Evolutionary conservation across 108 stramenopile genomes (phyloP), one percentile per base, ranked within the genome.

Genomic region (Cyclotella baltica): DNA sequence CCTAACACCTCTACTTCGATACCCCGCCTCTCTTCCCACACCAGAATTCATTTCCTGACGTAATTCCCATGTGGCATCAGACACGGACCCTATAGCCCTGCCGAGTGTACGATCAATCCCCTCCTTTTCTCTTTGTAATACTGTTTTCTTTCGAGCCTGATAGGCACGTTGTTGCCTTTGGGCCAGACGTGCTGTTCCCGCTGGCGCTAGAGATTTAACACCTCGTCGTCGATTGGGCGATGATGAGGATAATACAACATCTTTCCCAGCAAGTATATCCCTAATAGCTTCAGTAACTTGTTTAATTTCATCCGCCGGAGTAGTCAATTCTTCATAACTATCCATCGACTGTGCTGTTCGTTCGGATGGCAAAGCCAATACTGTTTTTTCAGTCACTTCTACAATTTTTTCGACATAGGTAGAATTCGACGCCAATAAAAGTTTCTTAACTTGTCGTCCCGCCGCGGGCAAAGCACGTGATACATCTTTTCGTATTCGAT

Each of bases 21-120:
- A 94, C 25, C 93, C 93, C 52, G 93, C 89, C 70, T 83, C 81
- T 62, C 81, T 62, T 53, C 86, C 92, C 6, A 73, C 69, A 55
- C 89, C 93, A 16, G 73, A 69, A 66, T 86, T 62, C 56, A 94
- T 76, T 76, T 94, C 93, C 68, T 83, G 84, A 23, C 74, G 58
- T n/a, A 94, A 31, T 70, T 94, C 90, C 71, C 81, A 92, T 15
- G 91, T 89, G 19, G 86, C 81, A 85, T 94, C 91, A 10, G 90
- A 75, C 10, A 91, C 83, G 34, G 69, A 75, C 19, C 84, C 80
- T 19, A 89, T 76, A 15, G 83, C 75, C 40, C 88, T 69, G 8
- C 84, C 67, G 0, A 90, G 37, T 13, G 77, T 85, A 19, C 74
- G 63, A 67, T 84, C 87, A 23, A 80, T 55, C 31, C 86, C 87